phyloP scores from a whole-genome alignment of 768 basidiomycete genomes.

The Serendipita indica region DNA sequence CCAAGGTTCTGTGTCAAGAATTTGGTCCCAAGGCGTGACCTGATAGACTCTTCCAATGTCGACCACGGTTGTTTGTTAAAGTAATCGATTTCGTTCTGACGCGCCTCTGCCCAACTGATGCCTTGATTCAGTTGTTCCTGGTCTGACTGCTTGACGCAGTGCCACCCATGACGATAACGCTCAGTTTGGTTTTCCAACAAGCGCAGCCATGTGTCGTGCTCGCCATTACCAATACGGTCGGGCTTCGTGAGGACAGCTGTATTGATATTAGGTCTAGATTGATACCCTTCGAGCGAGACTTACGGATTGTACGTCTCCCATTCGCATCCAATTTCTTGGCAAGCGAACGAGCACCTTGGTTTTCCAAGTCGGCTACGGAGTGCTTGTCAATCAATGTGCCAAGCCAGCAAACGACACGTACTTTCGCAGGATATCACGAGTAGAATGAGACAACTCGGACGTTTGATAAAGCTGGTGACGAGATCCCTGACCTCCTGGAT shows the following conservation, averaged over 20 bases:
- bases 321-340: constrained; percentile 44
- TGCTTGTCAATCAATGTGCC: background rate
- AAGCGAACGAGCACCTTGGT: constrained; percentile 54
- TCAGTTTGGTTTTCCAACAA: constrained; percentile 11
- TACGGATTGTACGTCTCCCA: constrained; percentile 58
- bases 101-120: constrained; percentile 46
- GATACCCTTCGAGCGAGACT: constrained; percentile 13
- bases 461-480: constrained; percentile 42
- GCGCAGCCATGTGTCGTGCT: constrained; percentile 39
- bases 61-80: constrained; percentile 25
- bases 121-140: constrained; percentile 36
- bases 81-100: constrained; percentile 39
- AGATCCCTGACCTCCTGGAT: constrained; percentile 47
- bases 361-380: constrained; percentile 59
- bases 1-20: constrained; percentile 43
- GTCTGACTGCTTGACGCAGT: constrained; percentile 40
- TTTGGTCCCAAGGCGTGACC: constrained; percentile 8
- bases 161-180: constrained; percentile 41
- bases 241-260: constrained; percentile 63
- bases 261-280: background rate
- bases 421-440: constrained; percentile 52
- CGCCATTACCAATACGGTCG: constrained; percentile 44
- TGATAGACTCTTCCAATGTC: background rate
- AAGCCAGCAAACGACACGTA: constrained; percentile 21
- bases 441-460: constrained; percentile 47